phyloP scores from a whole-genome alignment of 179 eudicot genomes.

The Heliamphora pulchella region DNA sequence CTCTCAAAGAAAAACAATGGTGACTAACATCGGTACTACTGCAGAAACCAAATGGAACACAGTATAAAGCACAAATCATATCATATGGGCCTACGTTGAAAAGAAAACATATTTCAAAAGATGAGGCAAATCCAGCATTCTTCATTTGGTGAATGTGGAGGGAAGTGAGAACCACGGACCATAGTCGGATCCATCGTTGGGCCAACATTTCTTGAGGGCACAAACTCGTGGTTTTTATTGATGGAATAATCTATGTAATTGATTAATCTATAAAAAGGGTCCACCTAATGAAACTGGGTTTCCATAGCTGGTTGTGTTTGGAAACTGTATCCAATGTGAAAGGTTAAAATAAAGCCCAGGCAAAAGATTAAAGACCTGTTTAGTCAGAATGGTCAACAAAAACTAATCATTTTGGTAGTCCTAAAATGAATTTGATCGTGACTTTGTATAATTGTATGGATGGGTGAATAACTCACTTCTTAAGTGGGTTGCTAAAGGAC shows the following conservation, averaged over 20 bases:
- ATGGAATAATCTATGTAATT: not conserved
- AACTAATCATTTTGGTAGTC: not conserved
- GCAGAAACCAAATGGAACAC: constrained; percentile 1
- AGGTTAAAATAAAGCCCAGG: not conserved
- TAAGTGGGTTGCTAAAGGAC: no score
- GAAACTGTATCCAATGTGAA: not conserved
- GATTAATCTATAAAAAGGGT: not conserved
- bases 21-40: no score
- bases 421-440: not conserved
- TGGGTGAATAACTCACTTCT: not conserved
- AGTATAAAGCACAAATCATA: not conserved
- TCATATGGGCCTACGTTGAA: not conserved
- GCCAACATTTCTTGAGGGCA: not conserved
- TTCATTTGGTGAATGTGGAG: not conserved
- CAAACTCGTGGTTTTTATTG: not conserved
- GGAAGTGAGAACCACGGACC: not conserved
- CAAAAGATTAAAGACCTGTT: not conserved
- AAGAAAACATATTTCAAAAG: constrained; percentile 4
- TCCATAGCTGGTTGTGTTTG: not conserved
- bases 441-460: not conserved
- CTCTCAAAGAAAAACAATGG: not conserved
- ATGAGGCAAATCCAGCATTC: not conserved
- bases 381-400: not conserved
- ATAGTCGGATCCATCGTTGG: constrained; percentile 1
- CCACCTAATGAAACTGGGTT: not conserved